Conservation (phyloP, 805 yeast species). For the Diddensiella transvaalensis region DNA sequence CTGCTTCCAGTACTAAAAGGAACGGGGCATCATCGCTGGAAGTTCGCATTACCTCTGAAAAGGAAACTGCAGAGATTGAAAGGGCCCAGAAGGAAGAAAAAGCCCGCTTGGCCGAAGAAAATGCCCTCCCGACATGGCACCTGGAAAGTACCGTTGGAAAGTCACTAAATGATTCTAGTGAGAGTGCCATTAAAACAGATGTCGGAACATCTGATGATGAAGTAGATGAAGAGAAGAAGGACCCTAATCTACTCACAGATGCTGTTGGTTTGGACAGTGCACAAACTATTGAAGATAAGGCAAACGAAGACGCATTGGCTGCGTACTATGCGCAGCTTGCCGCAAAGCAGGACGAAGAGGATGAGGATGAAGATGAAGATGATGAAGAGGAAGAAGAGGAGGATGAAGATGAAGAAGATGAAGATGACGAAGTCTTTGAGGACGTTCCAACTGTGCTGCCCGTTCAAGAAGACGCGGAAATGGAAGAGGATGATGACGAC, state of each 20-base stretch:
- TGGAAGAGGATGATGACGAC: slow-evolving; percentile 34
- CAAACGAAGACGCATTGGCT: slow-evolving; percentile 65
- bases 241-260: slow-evolving; percentile 6
- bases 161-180: slow-evolving; percentile 32
- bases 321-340: slow-evolving; percentile 76
- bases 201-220: neutral
- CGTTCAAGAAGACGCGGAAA: slow-evolving; percentile 22
- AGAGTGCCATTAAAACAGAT: slow-evolving; percentile 4
- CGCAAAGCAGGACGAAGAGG: slow-evolving; percentile 61
- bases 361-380: slow-evolving; percentile 53
- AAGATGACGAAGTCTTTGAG: slow-evolving; percentile 36
- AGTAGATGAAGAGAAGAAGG: slow-evolving; percentile 8
- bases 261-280: slow-evolving; percentile 9
- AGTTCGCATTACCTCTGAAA: slow-evolving; percentile 81
- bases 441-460: slow-evolving; percentile 29
- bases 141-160: slow-evolving; percentile 84
- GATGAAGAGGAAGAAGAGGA: slow-evolving; percentile 45
- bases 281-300: slow-evolving; percentile 54
- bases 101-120: slow-evolving; percentile 74
- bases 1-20: slow-evolving; percentile 35
- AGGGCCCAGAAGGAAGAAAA: slow-evolving; percentile 66
- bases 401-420: slow-evolving; percentile 51
- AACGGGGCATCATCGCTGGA: slow-evolving; percentile 72
- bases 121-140: slow-evolving; percentile 97
- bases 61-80: slow-evolving; percentile 69